Evolutionary conservation across 495 filamentous ascomycete genomes (phyloP), one percentile per base, ranked within the genome.

Genomic region (Aspergillus baeticus): DNA sequence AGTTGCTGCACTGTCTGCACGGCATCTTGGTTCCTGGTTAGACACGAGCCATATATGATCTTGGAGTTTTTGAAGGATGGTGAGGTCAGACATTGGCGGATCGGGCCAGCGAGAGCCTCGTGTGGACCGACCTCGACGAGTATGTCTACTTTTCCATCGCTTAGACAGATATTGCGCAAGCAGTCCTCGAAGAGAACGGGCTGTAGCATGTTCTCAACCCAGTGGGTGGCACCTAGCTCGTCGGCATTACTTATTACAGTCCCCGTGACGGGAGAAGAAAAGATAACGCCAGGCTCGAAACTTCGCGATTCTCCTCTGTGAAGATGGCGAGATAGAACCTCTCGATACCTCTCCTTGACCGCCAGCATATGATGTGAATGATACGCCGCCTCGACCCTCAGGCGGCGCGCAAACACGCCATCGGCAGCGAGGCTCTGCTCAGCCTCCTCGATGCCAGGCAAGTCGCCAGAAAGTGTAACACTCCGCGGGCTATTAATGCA

Each of bases 321-420:
- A 8, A 29, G 4, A 29, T 29, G 26, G 3, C 26, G 26, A 3
- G 8, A 3, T 8, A 29, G 8, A 3, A 29, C 4, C 26, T 35
- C 33, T 48, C 18, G 2, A 49, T 73, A 75, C 0, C 58, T 33
- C 11, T 60, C 52, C 0, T 60, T 60, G 22, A 74, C 50, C 3
- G 45, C 45, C 4, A 53, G n/a, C 79, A 88, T 87, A 55, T 87
- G 82, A 46, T 78, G 76, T 2, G 84, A 87, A 60, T 89, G 86
- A 57, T 85, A 89, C 1, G 84, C 85, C 20, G 77, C 69, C 26
- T 81, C 74, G n/a, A 88, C 82, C 14, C 72, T 66, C 0, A 88
- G 76, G 11, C 73, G 72, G 41, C 84, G 72, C 39, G 69, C 74
- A 61, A 87, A 87, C 13, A 80, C 54, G 0, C 75, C 59, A 17